Evolutionary conservation across 306 rosid species (phyloP).

Genomic region (Calophaca sinica): DNA sequence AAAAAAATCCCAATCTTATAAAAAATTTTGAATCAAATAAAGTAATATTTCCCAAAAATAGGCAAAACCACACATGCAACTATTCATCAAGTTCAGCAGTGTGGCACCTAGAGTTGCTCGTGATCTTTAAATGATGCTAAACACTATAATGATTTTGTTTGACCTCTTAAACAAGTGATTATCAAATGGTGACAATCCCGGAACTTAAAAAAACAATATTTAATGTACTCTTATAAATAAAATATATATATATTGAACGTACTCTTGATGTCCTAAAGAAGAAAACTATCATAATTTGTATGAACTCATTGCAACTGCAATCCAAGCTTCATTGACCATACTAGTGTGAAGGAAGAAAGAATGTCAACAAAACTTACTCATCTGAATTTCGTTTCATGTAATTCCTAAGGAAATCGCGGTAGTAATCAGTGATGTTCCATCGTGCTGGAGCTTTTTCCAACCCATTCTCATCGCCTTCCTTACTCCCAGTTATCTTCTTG

Average conservation of each 20-base stretch:
- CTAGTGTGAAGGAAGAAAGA: too few species aligned
- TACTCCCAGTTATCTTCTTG: constrained; percentile 47
- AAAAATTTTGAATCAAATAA: too few species aligned
- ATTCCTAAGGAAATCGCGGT: constrained; percentile 39
- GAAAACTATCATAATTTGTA: constrained; percentile 6
- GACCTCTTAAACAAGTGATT: too few species aligned
- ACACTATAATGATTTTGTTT: too few species aligned
- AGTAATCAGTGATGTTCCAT: constrained; percentile 52
- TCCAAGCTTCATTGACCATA: neutral
- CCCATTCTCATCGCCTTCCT: constrained; percentile 41
- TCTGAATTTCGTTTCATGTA: constrained; percentile 25
- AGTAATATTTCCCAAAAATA: neutral
- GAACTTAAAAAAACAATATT: too few species aligned
- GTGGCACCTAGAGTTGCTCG: neutral
- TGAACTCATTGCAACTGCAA: neutral
- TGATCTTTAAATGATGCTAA: neutral
- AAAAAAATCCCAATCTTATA: too few species aligned
- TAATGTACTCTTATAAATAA: too few species aligned
- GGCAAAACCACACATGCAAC: neutral
- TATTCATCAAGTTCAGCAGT: neutral
- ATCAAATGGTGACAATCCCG: too few species aligned
- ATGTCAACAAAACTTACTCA: neutral
- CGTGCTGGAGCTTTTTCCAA: constrained; percentile 55
- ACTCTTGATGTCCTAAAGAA: constrained; percentile 1
- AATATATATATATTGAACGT: too few species aligned